Base-by-base conservation (phyloP, 352 stramenopile genomes). In the Aphanomyces invadans region DNA sequence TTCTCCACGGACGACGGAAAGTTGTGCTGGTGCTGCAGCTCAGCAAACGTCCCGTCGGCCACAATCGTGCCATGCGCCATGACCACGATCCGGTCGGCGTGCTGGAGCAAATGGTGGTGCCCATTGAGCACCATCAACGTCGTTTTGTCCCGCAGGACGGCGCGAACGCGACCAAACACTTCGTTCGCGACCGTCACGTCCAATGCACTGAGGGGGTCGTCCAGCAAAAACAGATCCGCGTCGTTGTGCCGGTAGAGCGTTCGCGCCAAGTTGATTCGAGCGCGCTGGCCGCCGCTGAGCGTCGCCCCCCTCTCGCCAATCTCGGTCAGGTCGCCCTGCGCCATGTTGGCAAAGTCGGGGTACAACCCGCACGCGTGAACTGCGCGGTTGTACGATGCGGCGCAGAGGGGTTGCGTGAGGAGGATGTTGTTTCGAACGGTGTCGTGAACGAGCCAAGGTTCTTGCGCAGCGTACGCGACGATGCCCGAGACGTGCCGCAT, bases 251-350 rank as follows among this genome's bases (percentile, higher is more conserved):
- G 77, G 78, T 99, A 99, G 32, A 98, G 84, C 0, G 90, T 92
- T 23, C 97, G 82, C 38, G 97, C 97, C 3, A 99, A 76, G 9
- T 87, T 85, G 5, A 98, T 86, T 59, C 96, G 83, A 32, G 81
- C 88, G 57, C 97, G 97, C 76, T 99, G 96, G 4, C 97, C 97
- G 12, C 97, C 97, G 32, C 80, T 97, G 4, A 99, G 75, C 71
- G 97, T 99, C 48, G 99, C 96, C 1, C 97, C 97, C 69, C 97
- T 97, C 79, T 99, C 96, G 11, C 96, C 97, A 54, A 99, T 99
- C 74, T 99, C 96, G 0, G 95, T 99, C 67, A 75, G 65, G 73
- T 99, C 97, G 17, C 96, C 96, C 28, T 81, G 81, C 3, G 92
- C 83, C 26, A 98, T 73, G 39, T 97, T 81, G 46, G 76, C 74